phyloP scores from a whole-genome alignment of 495 filamentous ascomycete species.

The Xeromyces bisporus region DNA sequence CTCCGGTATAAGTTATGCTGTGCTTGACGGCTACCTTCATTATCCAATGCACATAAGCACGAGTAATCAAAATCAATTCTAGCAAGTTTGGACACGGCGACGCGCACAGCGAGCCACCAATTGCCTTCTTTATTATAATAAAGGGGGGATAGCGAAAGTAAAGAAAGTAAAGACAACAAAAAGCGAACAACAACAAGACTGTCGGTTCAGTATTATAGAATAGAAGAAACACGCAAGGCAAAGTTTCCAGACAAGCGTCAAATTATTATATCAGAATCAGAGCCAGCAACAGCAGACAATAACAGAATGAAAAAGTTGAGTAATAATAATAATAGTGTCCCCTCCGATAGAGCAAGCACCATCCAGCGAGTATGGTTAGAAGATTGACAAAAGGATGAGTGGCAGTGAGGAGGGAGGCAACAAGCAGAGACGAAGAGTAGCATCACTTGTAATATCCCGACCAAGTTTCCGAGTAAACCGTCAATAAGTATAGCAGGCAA shows the following conservation, averaged over 20 bases:
- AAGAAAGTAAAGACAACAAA: neutral
- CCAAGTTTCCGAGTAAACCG: neutral
- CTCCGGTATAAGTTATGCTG: too few species aligned
- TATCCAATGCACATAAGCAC: too few species aligned
- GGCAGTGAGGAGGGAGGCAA: conserved; percentile 1
- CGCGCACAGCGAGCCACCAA: too few species aligned
- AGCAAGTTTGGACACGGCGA: too few species aligned
- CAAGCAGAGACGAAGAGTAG: conserved; percentile 1
- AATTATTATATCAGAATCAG: too few species aligned
- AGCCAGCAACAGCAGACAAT: neutral
- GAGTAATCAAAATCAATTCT: too few species aligned
- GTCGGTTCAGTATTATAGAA: conserved; percentile 1
- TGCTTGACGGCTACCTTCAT: too few species aligned
- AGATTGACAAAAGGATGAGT: conserved; percentile 2
- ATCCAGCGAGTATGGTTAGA: conserved; percentile 1
- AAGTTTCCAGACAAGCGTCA: neutral
- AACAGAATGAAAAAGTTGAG: too few species aligned
- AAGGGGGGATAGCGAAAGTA: too few species aligned
- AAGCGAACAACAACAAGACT: neutral
- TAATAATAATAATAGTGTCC: too few species aligned
- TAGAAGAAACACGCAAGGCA: neutral
- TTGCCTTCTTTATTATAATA: too few species aligned
- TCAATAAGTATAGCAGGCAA: neutral
- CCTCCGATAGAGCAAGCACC: too few species aligned
- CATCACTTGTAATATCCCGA: neutral